Percentiles rank a stretch among this genome's conserved stretches.
Evolutionary conservation across 345 rosid genomes (phyloP).

Genomic region (Populus simonii): DNA sequence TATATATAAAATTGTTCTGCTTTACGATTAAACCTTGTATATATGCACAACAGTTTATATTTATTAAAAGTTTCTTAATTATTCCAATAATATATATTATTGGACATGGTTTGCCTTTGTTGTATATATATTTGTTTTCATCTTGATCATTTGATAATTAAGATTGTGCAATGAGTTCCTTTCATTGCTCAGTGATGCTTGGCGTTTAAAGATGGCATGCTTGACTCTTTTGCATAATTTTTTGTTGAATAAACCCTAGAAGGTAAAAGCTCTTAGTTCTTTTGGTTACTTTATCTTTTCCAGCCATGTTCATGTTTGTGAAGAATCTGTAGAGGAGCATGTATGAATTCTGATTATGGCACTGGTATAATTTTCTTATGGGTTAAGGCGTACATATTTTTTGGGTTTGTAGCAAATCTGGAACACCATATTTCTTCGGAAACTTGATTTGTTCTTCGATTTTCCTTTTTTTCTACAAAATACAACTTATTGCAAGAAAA

Average conservation of each 20-base stretch:
- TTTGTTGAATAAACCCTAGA: constrained; percentile 17
- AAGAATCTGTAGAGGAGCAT: background rate
- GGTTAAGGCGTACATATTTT: background rate
- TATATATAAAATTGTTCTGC: constrained; percentile 8
- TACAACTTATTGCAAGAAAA: background rate
- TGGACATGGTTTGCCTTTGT: background rate
- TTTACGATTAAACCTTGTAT: constrained; percentile 1
- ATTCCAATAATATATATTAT: background rate
- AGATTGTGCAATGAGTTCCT: background rate
- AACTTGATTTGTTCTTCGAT: background rate
- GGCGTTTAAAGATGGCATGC: background rate
- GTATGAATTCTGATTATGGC: background rate
- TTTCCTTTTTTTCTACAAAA: background rate
- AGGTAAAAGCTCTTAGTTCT: background rate
- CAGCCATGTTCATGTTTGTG: background rate
- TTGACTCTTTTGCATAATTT: background rate
- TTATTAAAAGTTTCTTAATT: background rate
- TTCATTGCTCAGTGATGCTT: background rate
- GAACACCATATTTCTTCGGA: background rate
- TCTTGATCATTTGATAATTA: background rate
- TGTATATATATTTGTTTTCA: background rate
- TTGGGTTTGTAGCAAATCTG: no score
- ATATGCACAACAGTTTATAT: background rate
- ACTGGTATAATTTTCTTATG: background rate
- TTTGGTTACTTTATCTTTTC: background rate